phyloP scores from a whole-genome alignment of 2,329 filamentous ascomycete species.

The Pseudogymnoascus sp. region DNA sequence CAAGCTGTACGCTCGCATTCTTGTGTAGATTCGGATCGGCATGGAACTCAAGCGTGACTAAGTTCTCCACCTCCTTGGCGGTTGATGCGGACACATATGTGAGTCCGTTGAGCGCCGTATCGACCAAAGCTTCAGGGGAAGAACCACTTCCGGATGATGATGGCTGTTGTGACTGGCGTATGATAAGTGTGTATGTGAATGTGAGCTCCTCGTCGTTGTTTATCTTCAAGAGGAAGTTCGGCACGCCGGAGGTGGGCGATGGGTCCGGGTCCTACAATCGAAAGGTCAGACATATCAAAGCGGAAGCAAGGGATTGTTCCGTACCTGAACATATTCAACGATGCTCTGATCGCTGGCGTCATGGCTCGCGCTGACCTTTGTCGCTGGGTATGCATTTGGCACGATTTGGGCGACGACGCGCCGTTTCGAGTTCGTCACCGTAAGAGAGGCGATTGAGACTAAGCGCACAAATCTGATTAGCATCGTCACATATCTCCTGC shows the following conservation, averaged over 20 bases:
- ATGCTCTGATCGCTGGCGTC: conserved; percentile 67
- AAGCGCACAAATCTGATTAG: conserved; percentile 19
- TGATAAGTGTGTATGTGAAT: conserved; percentile 87
- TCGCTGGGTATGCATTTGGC: conserved; percentile 84
- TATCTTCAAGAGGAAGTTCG: conserved; percentile 79
- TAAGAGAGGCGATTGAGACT: conserved; percentile 85
- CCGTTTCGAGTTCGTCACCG: conserved; percentile 72
- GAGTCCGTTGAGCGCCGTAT: conserved; percentile 78
- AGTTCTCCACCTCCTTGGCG: conserved; percentile 79
- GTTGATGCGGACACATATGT: conserved; percentile 90
- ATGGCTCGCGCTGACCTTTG: conserved; percentile 66
- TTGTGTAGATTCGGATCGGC: conserved; percentile 96
- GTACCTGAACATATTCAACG: conserved; percentile 88
- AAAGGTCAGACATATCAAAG: not conserved
- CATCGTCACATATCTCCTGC: not conserved
- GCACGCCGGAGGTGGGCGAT: conserved; percentile 41
- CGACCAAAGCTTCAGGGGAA: conserved; percentile 39
- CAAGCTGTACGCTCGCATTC: conserved; percentile 87
- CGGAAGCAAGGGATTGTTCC: conserved; percentile 23
- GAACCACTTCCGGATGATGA: conserved; percentile 41
- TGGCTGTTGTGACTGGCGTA: conserved; percentile 48
- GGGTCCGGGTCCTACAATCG: conserved; percentile 67
- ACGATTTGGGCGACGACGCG: conserved; percentile 70
- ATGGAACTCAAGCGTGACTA: conserved; percentile 92
- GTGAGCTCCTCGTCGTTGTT: conserved; percentile 85